Percentiles rank a stretch among this genome's conserved stretches.
phyloP scores from a whole-genome alignment of 352 stramenopile genomes.

The Globisporangium spinosum region DNA sequence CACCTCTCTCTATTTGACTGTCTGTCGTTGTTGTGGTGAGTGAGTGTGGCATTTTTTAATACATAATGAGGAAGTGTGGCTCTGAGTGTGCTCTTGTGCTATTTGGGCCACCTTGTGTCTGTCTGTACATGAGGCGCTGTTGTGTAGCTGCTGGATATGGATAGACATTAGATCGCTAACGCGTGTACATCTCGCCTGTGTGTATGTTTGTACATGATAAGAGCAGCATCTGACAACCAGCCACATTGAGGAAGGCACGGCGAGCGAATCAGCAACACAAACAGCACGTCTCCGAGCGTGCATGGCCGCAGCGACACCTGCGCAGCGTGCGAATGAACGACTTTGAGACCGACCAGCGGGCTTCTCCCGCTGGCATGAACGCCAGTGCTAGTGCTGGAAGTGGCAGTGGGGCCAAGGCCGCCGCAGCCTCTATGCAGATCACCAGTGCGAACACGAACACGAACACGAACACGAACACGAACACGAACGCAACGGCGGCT shows the following conservation, averaged over 20 bases:
- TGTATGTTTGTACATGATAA: too few species aligned
- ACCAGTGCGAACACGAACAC: background rate
- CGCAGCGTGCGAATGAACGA: slow-evolving; percentile 23
- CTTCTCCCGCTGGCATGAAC: background rate
- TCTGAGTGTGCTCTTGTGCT: background rate
- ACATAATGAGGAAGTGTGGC: background rate
- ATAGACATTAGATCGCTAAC: too few species aligned
- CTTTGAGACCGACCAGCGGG: slow-evolving; percentile 17
- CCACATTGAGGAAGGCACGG: too few species aligned
- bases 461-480: background rate
- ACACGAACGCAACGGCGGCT: background rate
- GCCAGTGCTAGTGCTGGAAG: too few species aligned
- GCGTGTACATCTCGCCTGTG: too few species aligned
- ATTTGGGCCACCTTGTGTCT: too few species aligned
- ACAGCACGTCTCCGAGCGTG: background rate
- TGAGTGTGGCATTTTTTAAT: background rate
- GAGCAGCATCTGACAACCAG: too few species aligned
- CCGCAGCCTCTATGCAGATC: slow-evolving; percentile 7
- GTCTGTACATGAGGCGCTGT: too few species aligned
- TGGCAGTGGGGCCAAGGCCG: background rate
- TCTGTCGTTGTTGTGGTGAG: background rate
- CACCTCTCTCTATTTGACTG: background rate
- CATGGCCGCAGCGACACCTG: background rate
- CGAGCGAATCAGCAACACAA: background rate
- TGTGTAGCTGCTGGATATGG: too few species aligned